Evolutionary conservation across 331 rosid genomes (phyloP).

Genomic region (Ulmus americana): DNA sequence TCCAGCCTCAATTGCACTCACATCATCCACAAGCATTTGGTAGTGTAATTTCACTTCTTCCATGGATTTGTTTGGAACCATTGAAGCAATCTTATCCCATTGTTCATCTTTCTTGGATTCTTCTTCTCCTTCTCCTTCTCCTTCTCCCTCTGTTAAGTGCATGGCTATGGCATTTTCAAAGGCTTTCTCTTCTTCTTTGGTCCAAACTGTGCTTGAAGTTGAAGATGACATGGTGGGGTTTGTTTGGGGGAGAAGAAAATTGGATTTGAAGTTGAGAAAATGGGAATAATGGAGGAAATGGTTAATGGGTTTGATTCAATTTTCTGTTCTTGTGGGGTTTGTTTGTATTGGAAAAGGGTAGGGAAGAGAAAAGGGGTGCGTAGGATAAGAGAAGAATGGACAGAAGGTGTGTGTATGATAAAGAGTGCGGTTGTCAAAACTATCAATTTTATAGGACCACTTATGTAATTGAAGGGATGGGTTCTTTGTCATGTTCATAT

Average conservation of each 20-base stretch:
- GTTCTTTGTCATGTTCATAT: conserved; percentile 62
- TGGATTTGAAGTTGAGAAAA: conserved; percentile 14
- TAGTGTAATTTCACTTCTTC: conserved; percentile 77
- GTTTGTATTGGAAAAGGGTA: conserved; percentile 26
- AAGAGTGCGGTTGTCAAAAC: conserved; percentile 51
- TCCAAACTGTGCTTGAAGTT: conserved; percentile 41
- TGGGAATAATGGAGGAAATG: conserved; percentile 31
- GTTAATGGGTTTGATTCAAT: conserved; percentile 29
- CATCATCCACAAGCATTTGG: conserved; percentile 63
- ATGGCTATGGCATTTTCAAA: conserved; percentile 84
- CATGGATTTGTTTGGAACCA: conserved; percentile 61
- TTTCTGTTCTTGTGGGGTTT: conserved; percentile 17
- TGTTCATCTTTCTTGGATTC: conserved; percentile 42
- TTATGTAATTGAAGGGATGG: conserved; percentile 57
- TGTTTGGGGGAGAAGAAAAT: neutral
- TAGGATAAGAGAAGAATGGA: conserved; percentile 43
- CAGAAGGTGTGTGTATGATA: conserved; percentile 49
- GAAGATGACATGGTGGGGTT: conserved; percentile 55
- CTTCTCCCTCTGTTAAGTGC: conserved; percentile 68
- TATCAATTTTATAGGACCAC: conserved; percentile 75
- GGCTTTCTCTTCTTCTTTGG: conserved; percentile 78
- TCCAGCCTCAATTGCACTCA: conserved; percentile 72
- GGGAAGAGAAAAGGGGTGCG: conserved; percentile 42
- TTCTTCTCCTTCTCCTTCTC: conserved; percentile 39
- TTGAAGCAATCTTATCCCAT: conserved; percentile 79